These are phyloP conservation scores for Trichothecium roseum DNA, from an alignment of 2,329 filamentous ascomycete genomes.

Conservation along the genomic window DNA sequence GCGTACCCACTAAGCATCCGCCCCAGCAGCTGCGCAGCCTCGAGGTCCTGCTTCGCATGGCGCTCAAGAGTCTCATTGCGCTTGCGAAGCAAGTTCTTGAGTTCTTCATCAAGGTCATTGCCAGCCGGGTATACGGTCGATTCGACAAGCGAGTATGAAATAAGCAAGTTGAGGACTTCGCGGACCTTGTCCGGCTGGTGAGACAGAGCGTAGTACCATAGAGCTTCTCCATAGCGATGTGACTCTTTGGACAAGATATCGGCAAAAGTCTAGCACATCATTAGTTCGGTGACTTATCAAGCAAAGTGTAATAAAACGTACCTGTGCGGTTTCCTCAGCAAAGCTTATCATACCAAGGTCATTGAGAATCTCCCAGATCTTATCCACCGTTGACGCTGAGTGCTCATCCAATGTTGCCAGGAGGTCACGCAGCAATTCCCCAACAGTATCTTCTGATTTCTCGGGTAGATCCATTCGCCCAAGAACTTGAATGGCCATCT, in stretches of 20 bases:
- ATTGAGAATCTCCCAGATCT: conserved; percentile 67
- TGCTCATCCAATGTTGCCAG: conserved; percentile 54
- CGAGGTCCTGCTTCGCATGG: conserved; percentile 64
- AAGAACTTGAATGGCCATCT: conserved; percentile 74
- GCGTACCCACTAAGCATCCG: conserved; percentile 87
- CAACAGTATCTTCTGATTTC: conserved; percentile 63
- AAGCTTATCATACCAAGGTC: conserved; percentile 69
- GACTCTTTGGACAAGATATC: conserved; percentile 63
- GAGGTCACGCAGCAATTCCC: conserved; percentile 57
- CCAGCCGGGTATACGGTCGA: conserved; percentile 69
- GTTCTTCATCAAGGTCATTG: conserved; percentile 60
- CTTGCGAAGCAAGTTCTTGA: conserved; percentile 59
- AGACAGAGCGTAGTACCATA: conserved; percentile 85
- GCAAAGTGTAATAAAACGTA: conserved; percentile 30
- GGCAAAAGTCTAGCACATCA: conserved; percentile 58
- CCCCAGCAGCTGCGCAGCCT: conserved; percentile 74
- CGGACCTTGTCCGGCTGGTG: conserved; percentile 71
- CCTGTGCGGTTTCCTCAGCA: conserved; percentile 73
- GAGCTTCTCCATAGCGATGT: conserved; percentile 71
- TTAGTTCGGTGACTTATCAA: background rate
- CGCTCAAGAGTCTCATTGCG: conserved; percentile 62
- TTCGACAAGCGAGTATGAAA: conserved; percentile 77
- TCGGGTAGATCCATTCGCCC: conserved; percentile 67
- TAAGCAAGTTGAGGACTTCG: conserved; percentile 76
- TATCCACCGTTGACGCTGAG: conserved; percentile 65